Conservation (phyloP, 257 asterid genomes). For the Fraxinus pennsylvanica region DNA sequence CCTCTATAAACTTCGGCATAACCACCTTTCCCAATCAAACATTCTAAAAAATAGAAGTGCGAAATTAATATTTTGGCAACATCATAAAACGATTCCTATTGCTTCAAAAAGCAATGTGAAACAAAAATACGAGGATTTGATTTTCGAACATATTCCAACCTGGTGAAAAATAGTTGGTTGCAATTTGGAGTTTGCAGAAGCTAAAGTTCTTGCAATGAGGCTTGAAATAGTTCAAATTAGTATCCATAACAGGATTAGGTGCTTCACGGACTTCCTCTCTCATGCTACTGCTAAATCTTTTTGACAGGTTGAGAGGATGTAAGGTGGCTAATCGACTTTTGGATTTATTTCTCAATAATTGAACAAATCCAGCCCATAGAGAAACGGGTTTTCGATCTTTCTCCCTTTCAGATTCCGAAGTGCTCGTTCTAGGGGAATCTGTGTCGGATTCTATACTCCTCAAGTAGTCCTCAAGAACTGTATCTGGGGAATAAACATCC, state of each 20-base stretch:
- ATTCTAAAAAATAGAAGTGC: slow-evolving; percentile 34
- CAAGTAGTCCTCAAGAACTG: slow-evolving; percentile 46
- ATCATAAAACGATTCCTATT: neutral
- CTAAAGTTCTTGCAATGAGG: slow-evolving; percentile 50
- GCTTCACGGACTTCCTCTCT: slow-evolving; percentile 26
- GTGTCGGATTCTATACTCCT: slow-evolving; percentile 45
- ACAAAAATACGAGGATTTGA: neutral
- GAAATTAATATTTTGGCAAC: neutral
- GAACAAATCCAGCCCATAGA: slow-evolving; percentile 35
- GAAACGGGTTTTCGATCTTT: slow-evolving; percentile 33
- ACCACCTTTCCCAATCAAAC: slow-evolving; percentile 88
- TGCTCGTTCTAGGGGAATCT: slow-evolving; percentile 43
- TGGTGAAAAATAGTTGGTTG: slow-evolving; percentile 40
- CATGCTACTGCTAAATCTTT: slow-evolving; percentile 39
- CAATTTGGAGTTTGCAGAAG: slow-evolving; percentile 43
- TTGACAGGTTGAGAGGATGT: slow-evolving; percentile 40
- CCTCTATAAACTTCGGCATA: slow-evolving; percentile 92
- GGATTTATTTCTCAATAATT: slow-evolving; percentile 36
- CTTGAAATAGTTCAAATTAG: slow-evolving; percentile 38
- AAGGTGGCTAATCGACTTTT: slow-evolving; percentile 29
- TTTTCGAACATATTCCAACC: slow-evolving; percentile 27
- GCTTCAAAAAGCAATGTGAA: neutral
- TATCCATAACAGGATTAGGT: slow-evolving; percentile 25
- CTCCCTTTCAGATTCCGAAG: slow-evolving; percentile 36
- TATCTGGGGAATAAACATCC: slow-evolving; percentile 41